Percentiles rank a stretch among this genome's conserved stretches.
Conservation (phyloP, 768 basidiomycete species). For the Trametes meyenii region DNA sequence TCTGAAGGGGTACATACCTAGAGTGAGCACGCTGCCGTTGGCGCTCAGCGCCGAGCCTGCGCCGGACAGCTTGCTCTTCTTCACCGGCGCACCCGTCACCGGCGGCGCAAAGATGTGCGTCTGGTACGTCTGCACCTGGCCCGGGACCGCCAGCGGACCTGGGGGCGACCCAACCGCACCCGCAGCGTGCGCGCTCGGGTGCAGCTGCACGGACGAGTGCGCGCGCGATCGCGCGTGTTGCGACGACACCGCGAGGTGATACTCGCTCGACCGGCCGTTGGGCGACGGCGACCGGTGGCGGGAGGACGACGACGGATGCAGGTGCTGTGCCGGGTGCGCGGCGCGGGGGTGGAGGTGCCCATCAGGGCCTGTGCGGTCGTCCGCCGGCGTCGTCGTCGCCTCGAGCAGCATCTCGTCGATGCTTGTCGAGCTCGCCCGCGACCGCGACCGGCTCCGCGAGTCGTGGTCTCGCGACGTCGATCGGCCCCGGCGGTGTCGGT, state of each 20-base stretch:
- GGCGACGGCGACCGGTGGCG: slow-evolving; percentile 30
- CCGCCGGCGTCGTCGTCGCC: slow-evolving; percentile 37
- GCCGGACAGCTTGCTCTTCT: slow-evolving; percentile 52
- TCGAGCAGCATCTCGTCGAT: slow-evolving; percentile 54
- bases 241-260: slow-evolving; percentile 20
- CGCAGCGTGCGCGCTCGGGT: slow-evolving; percentile 20
- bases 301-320: slow-evolving; percentile 20
- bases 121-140: slow-evolving; percentile 51
- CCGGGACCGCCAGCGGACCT: slow-evolving; percentile 38
- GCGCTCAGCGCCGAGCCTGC: slow-evolving; percentile 12
- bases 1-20: slow-evolving; percentile 18
- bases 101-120: slow-evolving; percentile 75
- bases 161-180: slow-evolving; percentile 21
- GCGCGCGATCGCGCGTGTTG: slow-evolving; percentile 26
- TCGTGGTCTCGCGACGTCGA: slow-evolving; percentile 36
- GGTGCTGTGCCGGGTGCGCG: slow-evolving; percentile 32
- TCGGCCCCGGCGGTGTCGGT: slow-evolving; percentile 28
- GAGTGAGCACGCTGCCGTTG: slow-evolving; percentile 29
- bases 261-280: slow-evolving; percentile 17
- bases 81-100: slow-evolving; percentile 71
- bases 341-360: slow-evolving; percentile 31
- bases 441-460: slow-evolving; percentile 40
- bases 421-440: slow-evolving; percentile 38
- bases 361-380: slow-evolving; percentile 35
- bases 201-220: slow-evolving; percentile 22